Base-by-base conservation (phyloP, 176 grass and related monocot genomes). In the Chloris gayana region DNA sequence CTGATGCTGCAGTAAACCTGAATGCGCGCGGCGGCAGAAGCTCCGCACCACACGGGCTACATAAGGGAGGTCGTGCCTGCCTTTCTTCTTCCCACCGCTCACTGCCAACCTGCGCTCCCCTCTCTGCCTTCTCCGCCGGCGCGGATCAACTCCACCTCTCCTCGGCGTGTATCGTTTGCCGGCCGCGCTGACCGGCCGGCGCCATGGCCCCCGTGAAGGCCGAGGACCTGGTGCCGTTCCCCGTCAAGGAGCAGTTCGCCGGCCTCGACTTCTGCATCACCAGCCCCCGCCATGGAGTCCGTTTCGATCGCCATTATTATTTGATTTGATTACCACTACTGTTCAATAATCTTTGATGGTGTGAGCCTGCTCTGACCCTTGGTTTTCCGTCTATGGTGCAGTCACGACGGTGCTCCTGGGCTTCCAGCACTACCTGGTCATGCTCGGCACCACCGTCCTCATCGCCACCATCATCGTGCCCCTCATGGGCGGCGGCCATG, bases 351-450 rank as follows among this genome's bases (percentile, higher is more conserved):
- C 42, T 26, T 17, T 4, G 21, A n/a, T 34, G 12, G 1, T 32
- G 30, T 29, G 49, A 47, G 22, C 17, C 17, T 37, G 3, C 4
- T 10, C n/a, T 87, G 53, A 71, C 31, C 18, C 14, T 25, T 80
- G 7, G 30, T 26, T 44, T 26, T 2, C 7, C 19, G 31, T 14
- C 15, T 56, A 11, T 34, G 18, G 2, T 47, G 79, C 89, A 98
- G 95, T 67, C 29, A 89, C 89, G 64, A 76, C 88, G 56, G 68
- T 93, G 67, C 0, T 93, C 58, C 68, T 95, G 41, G 95, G 83
- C 6, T 98, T 98, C 88, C 95, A 95, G 82, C 95, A 98, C 88
- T 98, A 91, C 79, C 69, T 98, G 57, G 91, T 98, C n/a, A 95
- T 95, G 95, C 92, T 98, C 45, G 95, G 95, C 84, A 98, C 90